These are phyloP conservation scores for Microglena sp. DNA, from an alignment of 139 green algal genomes.

Conservation along the genomic window DNA sequence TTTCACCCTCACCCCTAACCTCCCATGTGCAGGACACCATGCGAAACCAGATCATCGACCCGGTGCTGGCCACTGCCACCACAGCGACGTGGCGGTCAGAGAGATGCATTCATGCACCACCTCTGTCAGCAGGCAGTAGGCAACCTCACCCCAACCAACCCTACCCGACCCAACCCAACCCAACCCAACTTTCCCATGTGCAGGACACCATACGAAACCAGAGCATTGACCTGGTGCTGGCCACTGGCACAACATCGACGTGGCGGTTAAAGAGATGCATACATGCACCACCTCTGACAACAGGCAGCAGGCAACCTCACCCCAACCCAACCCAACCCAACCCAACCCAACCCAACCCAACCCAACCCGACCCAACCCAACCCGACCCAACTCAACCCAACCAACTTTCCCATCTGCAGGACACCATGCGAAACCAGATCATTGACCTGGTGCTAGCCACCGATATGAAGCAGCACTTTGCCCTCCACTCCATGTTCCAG, in stretches of 20 bases:
- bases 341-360: neutral
- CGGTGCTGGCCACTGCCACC: conserved; percentile 57
- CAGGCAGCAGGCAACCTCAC: too few species aligned
- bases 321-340: neutral
- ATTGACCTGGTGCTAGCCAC: conserved; percentile 52
- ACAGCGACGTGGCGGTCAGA: too few species aligned
- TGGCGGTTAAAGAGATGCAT: too few species aligned
- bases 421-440: conserved; percentile 32
- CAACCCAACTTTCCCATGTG: too few species aligned
- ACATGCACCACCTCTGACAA: too few species aligned
- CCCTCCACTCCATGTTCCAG: conserved; percentile 53
- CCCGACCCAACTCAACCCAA: neutral
- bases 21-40: conserved; percentile 15
- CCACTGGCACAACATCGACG: too few species aligned
- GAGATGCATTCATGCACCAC: too few species aligned
- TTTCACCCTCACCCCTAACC: too few species aligned
- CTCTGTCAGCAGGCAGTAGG: too few species aligned
- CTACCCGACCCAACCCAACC: too few species aligned
- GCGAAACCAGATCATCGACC: conserved; percentile 41
- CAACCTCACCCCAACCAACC: too few species aligned
- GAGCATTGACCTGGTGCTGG: conserved; percentile 50
- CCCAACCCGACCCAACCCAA: neutral
- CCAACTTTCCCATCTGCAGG: neutral
- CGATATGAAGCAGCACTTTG: conserved; percentile 64
- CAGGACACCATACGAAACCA: conserved; percentile 27